Evolutionary conservation across 768 basidiomycete genomes (phyloP), one percentile per base, ranked within the genome.

Genomic region (Mycena vulgaris): DNA sequence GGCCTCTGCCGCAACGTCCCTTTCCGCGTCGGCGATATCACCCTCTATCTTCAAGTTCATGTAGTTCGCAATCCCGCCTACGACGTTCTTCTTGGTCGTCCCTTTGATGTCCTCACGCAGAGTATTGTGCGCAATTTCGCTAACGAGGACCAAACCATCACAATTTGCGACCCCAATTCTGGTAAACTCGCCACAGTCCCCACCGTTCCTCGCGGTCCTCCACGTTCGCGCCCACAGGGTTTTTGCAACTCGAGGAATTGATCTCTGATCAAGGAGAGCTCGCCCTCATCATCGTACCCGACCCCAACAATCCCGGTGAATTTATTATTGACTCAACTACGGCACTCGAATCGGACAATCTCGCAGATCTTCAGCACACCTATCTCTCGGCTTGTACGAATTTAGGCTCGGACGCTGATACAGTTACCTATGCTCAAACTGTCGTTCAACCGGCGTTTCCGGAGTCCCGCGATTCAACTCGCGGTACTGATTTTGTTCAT

Each of bases 1-100:
- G 69, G 72, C 2, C 28, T 70, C 23, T 68, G 68, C 1, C 59
- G 59, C 16, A 69, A 73, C 25, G 64, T 73, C 39, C 71, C 71
- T 0, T 73, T 73, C 35, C 48, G 57, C 3, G 19, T 73, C 37
- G 72, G 68, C 0, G 65, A 70, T 13, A 51, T 73, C 17, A 49
- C 47, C 0, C 40, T 63, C 0, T 70, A 69, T 28, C 57, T 73
- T 0, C 72, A 73, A 47, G 72, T 73, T 1, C 68, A 73, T 37
- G 33, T 73, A 0, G 55, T 73, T 11, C 45, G 45, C 0, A 63
- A 70, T 9, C 64, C 72, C 0, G 72, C 72, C 0, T 73, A 73
- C 25, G 57, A 70, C n/a, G 40, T 74, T 1, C 45, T 74, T 2
- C 30, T 74, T 2, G 73, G 73, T 1, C 56, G 61, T 0, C 73